Evolutionary conservation across 2,329 filamentous ascomycete genomes (phyloP).

Genomic region (Trichophyton verrucosum): DNA sequence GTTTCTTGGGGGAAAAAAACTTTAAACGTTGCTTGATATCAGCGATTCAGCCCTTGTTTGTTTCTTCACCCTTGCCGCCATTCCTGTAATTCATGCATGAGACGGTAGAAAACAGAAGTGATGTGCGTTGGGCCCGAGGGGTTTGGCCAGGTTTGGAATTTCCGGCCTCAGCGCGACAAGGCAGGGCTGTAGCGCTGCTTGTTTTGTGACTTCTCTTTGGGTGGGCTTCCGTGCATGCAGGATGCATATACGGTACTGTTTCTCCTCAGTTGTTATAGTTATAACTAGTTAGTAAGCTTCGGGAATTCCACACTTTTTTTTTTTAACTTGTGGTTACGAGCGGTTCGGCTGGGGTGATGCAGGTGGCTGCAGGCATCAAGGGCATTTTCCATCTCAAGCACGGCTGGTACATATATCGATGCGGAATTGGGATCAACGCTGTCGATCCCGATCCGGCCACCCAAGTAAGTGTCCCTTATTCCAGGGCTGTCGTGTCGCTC

Average conservation of each 20-base stretch:
- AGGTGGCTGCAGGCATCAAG: no score
- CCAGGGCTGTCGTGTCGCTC: no score
- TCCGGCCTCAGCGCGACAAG: not conserved
- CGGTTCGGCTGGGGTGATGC: no score
- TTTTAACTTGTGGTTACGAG: not conserved
- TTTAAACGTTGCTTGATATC: not conserved
- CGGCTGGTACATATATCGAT: no score
- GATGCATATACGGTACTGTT: not conserved
- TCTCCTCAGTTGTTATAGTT: no score
- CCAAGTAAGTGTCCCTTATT: no score
- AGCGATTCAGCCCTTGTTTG: not conserved
- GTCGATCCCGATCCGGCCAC: no score
- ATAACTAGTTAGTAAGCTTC: not conserved
- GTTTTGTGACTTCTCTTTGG: not conserved
- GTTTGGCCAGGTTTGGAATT: not conserved
- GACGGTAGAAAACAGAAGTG: not conserved
- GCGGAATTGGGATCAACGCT: no score
- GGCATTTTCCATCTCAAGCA: no score
- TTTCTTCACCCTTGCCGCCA: not conserved
- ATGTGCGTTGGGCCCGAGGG: not conserved
- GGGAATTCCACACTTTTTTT: not conserved
- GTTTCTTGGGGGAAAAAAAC: not conserved
- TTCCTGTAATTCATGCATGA: not conserved
- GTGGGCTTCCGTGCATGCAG: not conserved
- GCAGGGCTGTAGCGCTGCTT: no score